These are phyloP conservation scores for Aspergillus eucalypticola DNA, from an alignment of 2,329 filamentous ascomycete species.

Conservation along the genomic window DNA sequence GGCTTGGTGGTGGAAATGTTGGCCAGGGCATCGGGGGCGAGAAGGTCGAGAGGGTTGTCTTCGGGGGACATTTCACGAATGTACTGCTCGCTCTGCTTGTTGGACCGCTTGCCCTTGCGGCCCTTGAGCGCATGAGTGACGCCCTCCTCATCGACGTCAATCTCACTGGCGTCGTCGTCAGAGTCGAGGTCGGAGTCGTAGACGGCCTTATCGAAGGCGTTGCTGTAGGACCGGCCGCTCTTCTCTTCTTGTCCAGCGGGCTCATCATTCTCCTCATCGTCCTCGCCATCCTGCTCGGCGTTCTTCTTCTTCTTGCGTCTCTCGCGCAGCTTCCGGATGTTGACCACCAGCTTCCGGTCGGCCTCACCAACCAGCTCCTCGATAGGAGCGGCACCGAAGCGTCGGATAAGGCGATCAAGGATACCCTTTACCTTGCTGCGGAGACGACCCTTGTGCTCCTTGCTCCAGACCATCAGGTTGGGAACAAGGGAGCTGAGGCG, in stretches of 20 bases:
- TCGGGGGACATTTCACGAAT: conserved; percentile 81
- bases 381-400: conserved; percentile 81
- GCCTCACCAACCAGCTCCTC: conserved; percentile 79
- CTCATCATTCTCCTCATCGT: conserved; percentile 52
- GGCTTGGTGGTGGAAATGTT: conserved; percentile 93
- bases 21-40: conserved; percentile 84
- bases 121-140: conserved; percentile 40
- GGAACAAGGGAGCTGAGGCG: conserved; percentile 77
- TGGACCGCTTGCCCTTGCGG: conserved; percentile 48
- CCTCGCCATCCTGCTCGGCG: conserved; percentile 59
- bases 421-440: conserved; percentile 98
- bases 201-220: conserved; percentile 28
- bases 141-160: conserved; percentile 42
- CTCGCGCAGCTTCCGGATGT: conserved; percentile 94
- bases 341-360: conserved; percentile 85
- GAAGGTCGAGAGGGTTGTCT: conserved; percentile 89
- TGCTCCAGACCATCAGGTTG: conserved; percentile 92
- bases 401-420: conserved; percentile 86
- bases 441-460: conserved; percentile 97
- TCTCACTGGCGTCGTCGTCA: conserved; percentile 57
- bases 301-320: conserved; percentile 88
- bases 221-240: conserved; percentile 17
- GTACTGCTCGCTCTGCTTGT: conserved; percentile 65
- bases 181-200: conserved; percentile 91
- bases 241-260: conserved; percentile 35